Percentiles rank a stretch among this genome's conserved stretches.
phyloP scores from a whole-genome alignment of 345 rosid species.

The Clausena lansium region DNA sequence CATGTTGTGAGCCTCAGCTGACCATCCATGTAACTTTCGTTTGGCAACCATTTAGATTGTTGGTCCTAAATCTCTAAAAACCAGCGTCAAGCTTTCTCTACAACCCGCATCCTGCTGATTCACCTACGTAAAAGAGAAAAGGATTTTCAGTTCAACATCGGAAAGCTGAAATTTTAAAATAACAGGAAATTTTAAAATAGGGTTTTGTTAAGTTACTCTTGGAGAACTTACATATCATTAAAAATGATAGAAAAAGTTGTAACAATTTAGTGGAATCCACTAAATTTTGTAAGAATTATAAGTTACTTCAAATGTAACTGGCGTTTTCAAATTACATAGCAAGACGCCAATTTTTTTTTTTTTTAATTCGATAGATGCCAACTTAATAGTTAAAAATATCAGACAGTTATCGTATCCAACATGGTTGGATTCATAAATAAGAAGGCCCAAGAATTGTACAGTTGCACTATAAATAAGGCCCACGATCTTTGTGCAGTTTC shows the following conservation, averaged over 20 bases:
- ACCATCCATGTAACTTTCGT: slow-evolving; percentile 33
- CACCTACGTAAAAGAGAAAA: slow-evolving; percentile 27
- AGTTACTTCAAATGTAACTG: too few species aligned
- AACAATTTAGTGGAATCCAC: too few species aligned
- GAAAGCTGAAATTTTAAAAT: not conserved
- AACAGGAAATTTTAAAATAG: too few species aligned
- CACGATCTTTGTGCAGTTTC: not conserved
- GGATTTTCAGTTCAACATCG: not conserved
- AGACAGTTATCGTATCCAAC: not conserved
- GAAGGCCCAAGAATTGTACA: not conserved
- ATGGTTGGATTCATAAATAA: not conserved
- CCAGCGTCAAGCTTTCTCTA: slow-evolving; percentile 39
- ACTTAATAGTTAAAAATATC: not conserved
- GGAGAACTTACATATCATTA: too few species aligned
- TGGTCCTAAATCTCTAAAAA: slow-evolving; percentile 51
- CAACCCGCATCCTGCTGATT: slow-evolving; percentile 34
- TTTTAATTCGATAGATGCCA: not conserved
- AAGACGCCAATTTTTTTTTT: too few species aligned
- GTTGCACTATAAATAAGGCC: not conserved
- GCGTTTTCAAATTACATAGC: too few species aligned
- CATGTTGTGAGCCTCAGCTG: slow-evolving; percentile 16
- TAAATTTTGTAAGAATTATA: too few species aligned
- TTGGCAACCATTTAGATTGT: slow-evolving; percentile 40
- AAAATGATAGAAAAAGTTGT: too few species aligned
- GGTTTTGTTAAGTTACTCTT: too few species aligned